A percentile compares a stretch with the other conserved stretches of the same genome.
These are phyloP conservation scores for Paraphoma sp. DNA, from an alignment of 2,329 filamentous ascomycete species.

Conservation along the genomic window DNA sequence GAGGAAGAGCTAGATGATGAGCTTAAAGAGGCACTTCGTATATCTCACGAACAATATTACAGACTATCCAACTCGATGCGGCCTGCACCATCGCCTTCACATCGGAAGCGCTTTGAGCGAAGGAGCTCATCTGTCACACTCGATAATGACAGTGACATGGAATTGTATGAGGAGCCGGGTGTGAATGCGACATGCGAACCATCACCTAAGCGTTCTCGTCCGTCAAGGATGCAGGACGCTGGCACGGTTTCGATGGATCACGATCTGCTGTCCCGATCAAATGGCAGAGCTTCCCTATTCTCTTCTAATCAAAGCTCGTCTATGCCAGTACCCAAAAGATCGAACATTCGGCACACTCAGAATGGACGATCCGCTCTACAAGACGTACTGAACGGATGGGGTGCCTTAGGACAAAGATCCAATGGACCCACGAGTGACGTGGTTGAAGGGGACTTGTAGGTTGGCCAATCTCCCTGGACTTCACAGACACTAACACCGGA, in stretches of 20 bases:
- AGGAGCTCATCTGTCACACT: neutral
- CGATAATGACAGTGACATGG: neutral
- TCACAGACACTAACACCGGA: neutral
- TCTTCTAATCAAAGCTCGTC: too few relatives aligned
- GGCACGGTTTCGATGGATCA: too few relatives aligned
- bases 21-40: neutral
- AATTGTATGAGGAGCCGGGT: neutral
- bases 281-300: neutral
- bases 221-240: neutral
- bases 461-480: neutral
- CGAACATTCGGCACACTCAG: neutral
- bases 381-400: neutral
- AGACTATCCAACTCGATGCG: neutral
- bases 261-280: neutral
- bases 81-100: neutral
- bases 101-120: neutral
- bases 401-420: neutral
- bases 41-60: neutral
- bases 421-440: slow-evolving; percentile 13
- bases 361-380: neutral
- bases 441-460: slow-evolving; percentile 29
- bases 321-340: neutral
- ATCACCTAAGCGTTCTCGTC: neutral
- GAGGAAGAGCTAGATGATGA: neutral
- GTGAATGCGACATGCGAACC: neutral